Conservation (phyloP, 2,329 filamentous ascomycete species). For the Tolypocladium inflatum region DNA sequence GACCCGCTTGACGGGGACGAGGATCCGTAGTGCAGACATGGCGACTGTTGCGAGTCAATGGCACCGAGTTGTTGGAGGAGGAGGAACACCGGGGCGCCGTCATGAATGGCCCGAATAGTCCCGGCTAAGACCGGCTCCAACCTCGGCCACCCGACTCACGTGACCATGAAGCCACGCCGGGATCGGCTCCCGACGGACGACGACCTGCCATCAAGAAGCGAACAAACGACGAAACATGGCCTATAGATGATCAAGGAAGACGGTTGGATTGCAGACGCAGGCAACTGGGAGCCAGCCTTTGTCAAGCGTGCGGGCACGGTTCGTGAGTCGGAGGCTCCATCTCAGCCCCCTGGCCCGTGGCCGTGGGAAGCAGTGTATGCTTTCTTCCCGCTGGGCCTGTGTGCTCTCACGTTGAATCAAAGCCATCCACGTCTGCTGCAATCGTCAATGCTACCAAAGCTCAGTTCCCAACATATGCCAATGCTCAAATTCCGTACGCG, state of each 20-base stretch:
- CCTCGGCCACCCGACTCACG: slow-evolving; percentile 29
- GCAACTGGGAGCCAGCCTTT: neutral
- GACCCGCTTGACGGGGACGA: slow-evolving; percentile 75
- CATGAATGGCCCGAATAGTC: slow-evolving; percentile 8
- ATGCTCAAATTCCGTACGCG: slow-evolving; percentile 7
- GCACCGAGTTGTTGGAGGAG: neutral
- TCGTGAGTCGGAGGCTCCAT: neutral
- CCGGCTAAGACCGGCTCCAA: slow-evolving; percentile 35
- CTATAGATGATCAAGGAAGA: no score
- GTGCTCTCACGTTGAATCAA: neutral
- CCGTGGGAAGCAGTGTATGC: neutral
- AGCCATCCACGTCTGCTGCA: neutral
- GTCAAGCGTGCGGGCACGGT: neutral
- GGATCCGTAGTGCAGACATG: slow-evolving; percentile 62
- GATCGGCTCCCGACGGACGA: neutral
- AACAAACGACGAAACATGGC: neutral
- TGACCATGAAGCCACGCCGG: slow-evolving; percentile 12
- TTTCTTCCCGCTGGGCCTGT: neutral
- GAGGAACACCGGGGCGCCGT: slow-evolving; percentile 1
- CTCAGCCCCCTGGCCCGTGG: no score
- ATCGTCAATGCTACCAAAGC: neutral
- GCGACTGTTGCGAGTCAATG: slow-evolving; percentile 17
- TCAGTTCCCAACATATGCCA: neutral
- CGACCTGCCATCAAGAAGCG: neutral
- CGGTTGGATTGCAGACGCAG: neutral